Base-by-base conservation (phyloP, 768 basidiomycete genomes). In the Lactarius sp. region DNA sequence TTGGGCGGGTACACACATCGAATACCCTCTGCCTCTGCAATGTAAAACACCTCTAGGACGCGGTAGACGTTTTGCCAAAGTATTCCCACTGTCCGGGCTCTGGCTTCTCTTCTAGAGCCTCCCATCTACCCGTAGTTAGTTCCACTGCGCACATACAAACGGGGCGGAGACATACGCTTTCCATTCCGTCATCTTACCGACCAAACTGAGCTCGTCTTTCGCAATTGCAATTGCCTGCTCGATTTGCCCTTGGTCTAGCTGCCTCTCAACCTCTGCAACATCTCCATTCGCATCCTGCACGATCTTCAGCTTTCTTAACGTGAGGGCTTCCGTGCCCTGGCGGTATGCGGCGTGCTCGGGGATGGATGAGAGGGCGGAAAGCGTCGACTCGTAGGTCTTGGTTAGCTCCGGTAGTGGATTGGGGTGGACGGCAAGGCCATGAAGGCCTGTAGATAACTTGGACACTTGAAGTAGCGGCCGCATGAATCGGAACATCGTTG, bases 11-110 rank as follows among this genome's bases (percentile, higher is more conserved):
- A 58, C 42, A 52, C 41, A 46, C 14, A 18, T 44, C 51, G 33
- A 22, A 44, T 34, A n/a, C 42, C 42, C 34, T 33, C 14, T 31
- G 18, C 42, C 31, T 27, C 36, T 37, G 20, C 16, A 39, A 41
- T 52, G 36, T n/a, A 51, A 59, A 64, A 6, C 59, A 61, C 67
- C 69, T 73, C 66, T 73, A 79, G 64, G 76, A 75, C 31, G 79
- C 76, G 46, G 72, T 75, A 46, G 82, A 75, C 41, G 76, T 76
- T 74, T 82, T 81, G 61, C 84, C 86, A 75, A 85, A 80, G 72
- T 93, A 92, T 69, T 89, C 85, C 94, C 94, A 98, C 74, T 97
- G 94, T 22, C 89, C 90, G 12, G 82, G 79, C 64, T 85, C 84
- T 27, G 92, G 84, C 62, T 85, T 87, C 73, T 92, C 88, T 71